Evolutionary conservation across 768 basidiomycete genomes (phyloP).

Genomic region (Mycena kentingensis): DNA sequence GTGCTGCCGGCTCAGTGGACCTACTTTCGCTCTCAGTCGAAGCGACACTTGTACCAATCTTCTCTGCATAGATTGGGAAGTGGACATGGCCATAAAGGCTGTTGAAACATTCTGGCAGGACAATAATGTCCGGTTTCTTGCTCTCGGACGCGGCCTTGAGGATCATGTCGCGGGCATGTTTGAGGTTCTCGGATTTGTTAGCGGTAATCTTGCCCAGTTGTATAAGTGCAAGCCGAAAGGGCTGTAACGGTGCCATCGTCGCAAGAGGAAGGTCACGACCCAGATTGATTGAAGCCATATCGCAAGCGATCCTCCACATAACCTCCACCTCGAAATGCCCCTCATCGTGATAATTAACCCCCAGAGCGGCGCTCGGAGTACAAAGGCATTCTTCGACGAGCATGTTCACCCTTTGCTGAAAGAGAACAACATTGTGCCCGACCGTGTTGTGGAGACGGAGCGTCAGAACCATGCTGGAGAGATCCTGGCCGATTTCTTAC

Average conservation of each 20-base stretch:
- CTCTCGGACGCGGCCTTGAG: slow-evolving; percentile 63
- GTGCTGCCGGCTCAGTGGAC: background rate
- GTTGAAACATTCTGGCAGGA: slow-evolving; percentile 90
- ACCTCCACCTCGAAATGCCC: no score
- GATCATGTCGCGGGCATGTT: slow-evolving; percentile 80
- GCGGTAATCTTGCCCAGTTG: slow-evolving; percentile 79
- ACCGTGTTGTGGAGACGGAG: slow-evolving; percentile 51
- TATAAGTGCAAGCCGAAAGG: slow-evolving; percentile 85
- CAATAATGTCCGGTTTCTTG: slow-evolving; percentile 76
- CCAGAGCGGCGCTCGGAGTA: no score
- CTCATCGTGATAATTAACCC: no score
- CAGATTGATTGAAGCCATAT: no score
- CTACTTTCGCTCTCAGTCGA: slow-evolving; percentile 64
- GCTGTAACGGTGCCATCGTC: slow-evolving; percentile 44
- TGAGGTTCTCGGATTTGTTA: slow-evolving; percentile 78
- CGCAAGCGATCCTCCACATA: no score
- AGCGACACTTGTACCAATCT: slow-evolving; percentile 65
- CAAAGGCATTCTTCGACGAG: slow-evolving; percentile 50
- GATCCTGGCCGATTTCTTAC: slow-evolving; percentile 44
- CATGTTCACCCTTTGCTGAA: slow-evolving; percentile 67
- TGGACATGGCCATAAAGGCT: slow-evolving; percentile 79
- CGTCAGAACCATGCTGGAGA: slow-evolving; percentile 56
- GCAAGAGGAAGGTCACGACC: no score
- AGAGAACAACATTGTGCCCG: slow-evolving; percentile 38
- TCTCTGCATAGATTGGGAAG: slow-evolving; percentile 85